Conservation (phyloP, 2,329 filamentous ascomycete genomes). For the Knoxdaviesia proteae region DNA sequence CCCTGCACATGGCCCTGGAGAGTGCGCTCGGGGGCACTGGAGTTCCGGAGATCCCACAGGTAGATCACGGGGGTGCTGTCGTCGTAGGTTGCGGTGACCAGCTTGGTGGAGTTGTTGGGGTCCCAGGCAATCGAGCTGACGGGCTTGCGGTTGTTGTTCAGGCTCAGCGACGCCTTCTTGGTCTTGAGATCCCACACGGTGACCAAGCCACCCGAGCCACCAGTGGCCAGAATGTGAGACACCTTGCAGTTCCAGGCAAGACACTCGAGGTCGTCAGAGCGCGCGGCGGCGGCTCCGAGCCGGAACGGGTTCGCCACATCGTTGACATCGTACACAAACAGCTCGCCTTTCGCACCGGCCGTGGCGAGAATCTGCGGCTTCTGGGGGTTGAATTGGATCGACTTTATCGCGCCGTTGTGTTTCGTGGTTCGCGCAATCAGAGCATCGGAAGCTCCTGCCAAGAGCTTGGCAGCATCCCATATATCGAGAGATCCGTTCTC, state of each 20-base stretch:
- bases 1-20: constrained; percentile 88
- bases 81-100: constrained; percentile 78
- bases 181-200: constrained; percentile 98
- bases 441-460: constrained; percentile 42
- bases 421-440: constrained; percentile 72
- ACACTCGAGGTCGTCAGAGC: constrained; percentile 87
- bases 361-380: constrained; percentile 82
- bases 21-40: constrained; percentile 77
- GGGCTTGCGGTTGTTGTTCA: constrained; percentile 87
- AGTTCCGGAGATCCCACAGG: constrained; percentile 90
- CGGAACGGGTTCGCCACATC: constrained; percentile 76
- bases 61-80: constrained; percentile 76
- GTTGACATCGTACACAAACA: constrained; percentile 89
- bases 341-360: constrained; percentile 82
- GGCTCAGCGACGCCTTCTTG: constrained; percentile 87
- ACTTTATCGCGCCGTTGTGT: constrained; percentile 81
- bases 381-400: constrained; percentile 89
- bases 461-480: constrained; percentile 66
- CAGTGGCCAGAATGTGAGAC: constrained; percentile 85
- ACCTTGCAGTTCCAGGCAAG: constrained; percentile 98
- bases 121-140: constrained; percentile 97
- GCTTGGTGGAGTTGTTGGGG: constrained; percentile 81
- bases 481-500: constrained; percentile 87
- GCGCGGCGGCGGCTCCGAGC: constrained; percentile 68
- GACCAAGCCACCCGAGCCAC: constrained; percentile 80